Evolutionary conservation across 202 grass and related monocot genomes (phyloP).

Genomic region (Schoenoplectus tabernaemontani): DNA sequence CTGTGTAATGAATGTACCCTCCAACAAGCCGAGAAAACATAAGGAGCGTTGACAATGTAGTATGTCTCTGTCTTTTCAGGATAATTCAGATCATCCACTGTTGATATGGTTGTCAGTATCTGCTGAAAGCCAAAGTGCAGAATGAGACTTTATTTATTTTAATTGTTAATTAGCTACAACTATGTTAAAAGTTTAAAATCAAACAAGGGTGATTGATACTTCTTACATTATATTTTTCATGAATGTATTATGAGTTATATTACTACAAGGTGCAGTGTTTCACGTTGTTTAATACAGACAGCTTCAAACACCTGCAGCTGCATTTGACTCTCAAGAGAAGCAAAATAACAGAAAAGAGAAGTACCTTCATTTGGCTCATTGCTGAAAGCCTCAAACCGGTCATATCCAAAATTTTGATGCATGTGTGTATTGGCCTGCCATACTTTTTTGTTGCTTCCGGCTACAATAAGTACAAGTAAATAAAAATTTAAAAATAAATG

Average conservation of each 20-base stretch:
- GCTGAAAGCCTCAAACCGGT: conserved; percentile 85
- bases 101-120: conserved; percentile 87
- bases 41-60: conserved; percentile 92
- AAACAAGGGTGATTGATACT: neutral
- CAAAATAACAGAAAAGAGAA: neutral
- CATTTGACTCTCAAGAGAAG: neutral
- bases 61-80: conserved; percentile 87
- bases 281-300: neutral
- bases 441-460: conserved; percentile 53
- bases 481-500: conserved; percentile 9
- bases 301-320: neutral
- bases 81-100: conserved; percentile 89
- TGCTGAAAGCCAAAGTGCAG: conserved; percentile 29
- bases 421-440: conserved; percentile 54
- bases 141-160: neutral
- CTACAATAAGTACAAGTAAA: conserved; percentile 37
- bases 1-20: conserved; percentile 39
- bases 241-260: neutral
- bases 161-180: neutral
- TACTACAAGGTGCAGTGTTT: neutral
- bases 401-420: conserved; percentile 97
- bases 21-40: conserved; percentile 98
- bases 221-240: neutral
- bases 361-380: conserved; percentile 82
- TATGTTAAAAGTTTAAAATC: neutral